Conservation (phyloP, 345 rosid species). For the Citrus medica region DNA sequence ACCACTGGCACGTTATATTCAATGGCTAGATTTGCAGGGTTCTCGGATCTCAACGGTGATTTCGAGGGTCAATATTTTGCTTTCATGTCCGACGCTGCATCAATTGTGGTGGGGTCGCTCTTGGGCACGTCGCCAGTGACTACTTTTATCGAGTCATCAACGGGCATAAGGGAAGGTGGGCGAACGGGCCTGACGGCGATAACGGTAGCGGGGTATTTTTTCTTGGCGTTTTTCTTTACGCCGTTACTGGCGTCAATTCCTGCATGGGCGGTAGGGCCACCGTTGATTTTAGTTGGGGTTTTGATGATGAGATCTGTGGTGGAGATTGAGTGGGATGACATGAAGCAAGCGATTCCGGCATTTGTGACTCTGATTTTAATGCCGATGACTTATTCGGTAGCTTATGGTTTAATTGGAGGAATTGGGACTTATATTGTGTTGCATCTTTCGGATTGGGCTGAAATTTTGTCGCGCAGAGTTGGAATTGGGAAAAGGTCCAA, state of each 20-base stretch:
- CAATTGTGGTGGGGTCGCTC: slow-evolving; percentile 48
- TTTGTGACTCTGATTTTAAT: slow-evolving; percentile 40
- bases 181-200: slow-evolving; percentile 48
- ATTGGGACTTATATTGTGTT: slow-evolving; percentile 48
- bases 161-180: slow-evolving; percentile 56
- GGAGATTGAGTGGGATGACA: slow-evolving; percentile 55
- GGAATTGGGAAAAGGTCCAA: slow-evolving; percentile 13
- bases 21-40: slow-evolving; percentile 52
- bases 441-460: slow-evolving; percentile 45
- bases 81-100: slow-evolving; percentile 52
- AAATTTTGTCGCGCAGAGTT: slow-evolving; percentile 10
- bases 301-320: slow-evolving; percentile 59
- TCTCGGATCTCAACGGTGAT: slow-evolving; percentile 33
- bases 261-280: slow-evolving; percentile 62
- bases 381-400: slow-evolving; percentile 58
- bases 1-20: slow-evolving; percentile 55
- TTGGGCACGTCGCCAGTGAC: slow-evolving; percentile 57
- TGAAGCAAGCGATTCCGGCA: slow-evolving; percentile 55
- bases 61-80: slow-evolving; percentile 59
- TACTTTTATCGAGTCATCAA: slow-evolving; percentile 44
- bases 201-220: slow-evolving; percentile 49
- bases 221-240: slow-evolving; percentile 48
- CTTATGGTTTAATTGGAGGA: slow-evolving; percentile 53
- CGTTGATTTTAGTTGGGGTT: slow-evolving; percentile 52
- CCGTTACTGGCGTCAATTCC: slow-evolving; percentile 52